Conservation (phyloP, 306 rosid species). For the Quercus dentata region DNA sequence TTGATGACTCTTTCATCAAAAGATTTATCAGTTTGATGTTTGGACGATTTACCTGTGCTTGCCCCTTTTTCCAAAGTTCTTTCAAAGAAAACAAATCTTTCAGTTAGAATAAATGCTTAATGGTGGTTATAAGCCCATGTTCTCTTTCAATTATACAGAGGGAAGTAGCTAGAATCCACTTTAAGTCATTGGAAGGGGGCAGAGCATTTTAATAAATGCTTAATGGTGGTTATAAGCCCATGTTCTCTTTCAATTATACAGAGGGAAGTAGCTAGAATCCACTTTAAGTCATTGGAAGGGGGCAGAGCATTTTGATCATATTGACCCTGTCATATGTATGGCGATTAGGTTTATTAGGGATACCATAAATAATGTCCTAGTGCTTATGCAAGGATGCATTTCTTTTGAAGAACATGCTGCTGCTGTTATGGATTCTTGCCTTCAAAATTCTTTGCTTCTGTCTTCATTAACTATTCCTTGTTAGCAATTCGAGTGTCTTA, state of each 20-base stretch:
- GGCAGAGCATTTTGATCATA: background rate
- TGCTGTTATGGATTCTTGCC: background rate
- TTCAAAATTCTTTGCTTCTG: background rate
- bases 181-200: background rate
- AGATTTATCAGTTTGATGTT: background rate
- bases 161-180: background rate
- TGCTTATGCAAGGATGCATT: background rate
- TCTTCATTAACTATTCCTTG: background rate
- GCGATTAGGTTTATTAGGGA: background rate
- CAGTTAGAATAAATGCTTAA: background rate
- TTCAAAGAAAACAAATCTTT: background rate
- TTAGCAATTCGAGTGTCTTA: background rate
- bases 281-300: background rate
- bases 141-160: background rate
- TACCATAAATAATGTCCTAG: background rate
- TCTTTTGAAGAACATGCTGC: background rate
- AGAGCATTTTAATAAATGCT: background rate
- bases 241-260: background rate
- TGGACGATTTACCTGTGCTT: background rate
- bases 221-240: background rate
- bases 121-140: background rate
- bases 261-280: background rate
- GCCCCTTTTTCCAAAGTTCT: background rate
- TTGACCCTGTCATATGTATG: background rate
- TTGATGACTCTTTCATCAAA: background rate